phyloP scores from a whole-genome alignment of 2,329 filamentous ascomycete species.

The Chaetomium strumarium region DNA sequence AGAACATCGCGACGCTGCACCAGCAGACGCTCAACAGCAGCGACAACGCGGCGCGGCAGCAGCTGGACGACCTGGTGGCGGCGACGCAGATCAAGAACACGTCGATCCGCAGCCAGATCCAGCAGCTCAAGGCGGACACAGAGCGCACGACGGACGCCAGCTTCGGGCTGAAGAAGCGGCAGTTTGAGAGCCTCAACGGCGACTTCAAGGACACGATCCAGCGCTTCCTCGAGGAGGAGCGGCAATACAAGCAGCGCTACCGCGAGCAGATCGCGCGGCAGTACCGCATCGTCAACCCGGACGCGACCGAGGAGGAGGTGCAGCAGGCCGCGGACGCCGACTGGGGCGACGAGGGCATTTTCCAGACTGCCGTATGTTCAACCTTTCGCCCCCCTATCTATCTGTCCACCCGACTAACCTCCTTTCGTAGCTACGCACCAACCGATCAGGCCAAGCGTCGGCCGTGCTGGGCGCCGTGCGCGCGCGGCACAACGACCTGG shows the following conservation, averaged over 20 bases:
- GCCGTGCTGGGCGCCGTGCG: conserved; percentile 72
- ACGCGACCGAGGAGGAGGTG: conserved; percentile 69
- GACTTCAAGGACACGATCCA: conserved; percentile 67
- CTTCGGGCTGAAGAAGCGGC: conserved; percentile 62
- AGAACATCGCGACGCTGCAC: conserved; percentile 62
- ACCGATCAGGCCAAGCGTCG: conserved; percentile 66
- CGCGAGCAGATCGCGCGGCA: conserved; percentile 74
- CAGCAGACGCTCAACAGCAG: conserved; percentile 64
- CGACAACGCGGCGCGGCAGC: conserved; percentile 48
- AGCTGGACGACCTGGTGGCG: conserved; percentile 61
- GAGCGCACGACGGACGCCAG: conserved; percentile 54
- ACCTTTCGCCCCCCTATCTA: not conserved
- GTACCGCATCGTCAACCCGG: conserved; percentile 75
- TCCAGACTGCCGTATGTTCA: conserved; percentile 68
- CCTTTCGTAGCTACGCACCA: conserved; percentile 58
- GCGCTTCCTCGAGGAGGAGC: conserved; percentile 66
- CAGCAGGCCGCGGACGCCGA: conserved; percentile 62
- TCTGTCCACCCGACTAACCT: not conserved
- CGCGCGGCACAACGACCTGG: conserved; percentile 76
- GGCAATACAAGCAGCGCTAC: conserved; percentile 63
- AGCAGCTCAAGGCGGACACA: conserved; percentile 65
- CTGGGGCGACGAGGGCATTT: conserved; percentile 74
- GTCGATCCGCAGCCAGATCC: conserved; percentile 74
- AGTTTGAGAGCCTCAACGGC: conserved; percentile 63
- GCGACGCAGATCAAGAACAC: conserved; percentile 68